Percentiles rank a stretch among this genome's conserved stretches.
These are phyloP conservation scores for Arthrobotrys sinensis DNA, from an alignment of 2,329 filamentous ascomycete genomes.

Conservation along the genomic window DNA sequence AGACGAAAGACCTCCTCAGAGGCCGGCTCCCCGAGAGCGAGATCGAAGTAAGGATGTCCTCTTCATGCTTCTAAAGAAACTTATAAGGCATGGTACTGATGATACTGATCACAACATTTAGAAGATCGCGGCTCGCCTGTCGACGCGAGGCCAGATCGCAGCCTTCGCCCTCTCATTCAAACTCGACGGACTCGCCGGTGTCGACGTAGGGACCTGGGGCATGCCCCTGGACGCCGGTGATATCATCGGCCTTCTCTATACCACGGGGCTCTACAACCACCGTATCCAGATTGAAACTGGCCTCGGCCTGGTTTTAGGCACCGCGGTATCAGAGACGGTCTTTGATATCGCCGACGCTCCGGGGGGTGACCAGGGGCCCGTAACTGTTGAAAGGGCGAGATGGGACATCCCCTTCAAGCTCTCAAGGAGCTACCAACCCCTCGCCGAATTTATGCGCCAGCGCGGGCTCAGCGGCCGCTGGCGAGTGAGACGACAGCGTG, in stretches of 20 bases:
- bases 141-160: neutral
- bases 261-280: neutral
- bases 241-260: neutral
- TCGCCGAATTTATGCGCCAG: neutral
- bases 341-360: neutral
- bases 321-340: neutral
- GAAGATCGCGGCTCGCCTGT: neutral
- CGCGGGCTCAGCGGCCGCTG: neutral
- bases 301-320: neutral
- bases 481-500: neutral
- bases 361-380: neutral
- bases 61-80: too few relatives aligned
- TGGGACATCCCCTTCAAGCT: neutral
- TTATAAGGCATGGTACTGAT: neutral
- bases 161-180: neutral
- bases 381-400: neutral
- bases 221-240: neutral
- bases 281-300: constrained; percentile 2
- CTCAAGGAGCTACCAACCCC: neutral
- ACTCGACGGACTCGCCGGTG: neutral
- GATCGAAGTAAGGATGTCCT: neutral
- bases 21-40: neutral
- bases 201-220: neutral
- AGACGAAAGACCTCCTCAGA: too few relatives aligned
- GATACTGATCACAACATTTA: neutral